phyloP scores from a whole-genome alignment of 2,329 filamentous ascomycete species.

The Fusarium udum region DNA sequence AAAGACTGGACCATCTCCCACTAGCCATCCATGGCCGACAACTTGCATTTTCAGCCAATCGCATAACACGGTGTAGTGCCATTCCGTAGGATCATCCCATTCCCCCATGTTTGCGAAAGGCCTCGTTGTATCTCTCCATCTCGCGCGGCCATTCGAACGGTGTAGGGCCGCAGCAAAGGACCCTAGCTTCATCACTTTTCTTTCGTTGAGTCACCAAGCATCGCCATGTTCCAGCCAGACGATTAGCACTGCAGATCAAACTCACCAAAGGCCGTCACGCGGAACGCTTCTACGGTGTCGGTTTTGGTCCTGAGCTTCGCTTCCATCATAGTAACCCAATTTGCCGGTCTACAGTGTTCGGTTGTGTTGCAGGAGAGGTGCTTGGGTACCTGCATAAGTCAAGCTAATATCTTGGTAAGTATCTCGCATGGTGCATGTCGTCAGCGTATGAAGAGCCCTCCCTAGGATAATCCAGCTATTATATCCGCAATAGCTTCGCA shows the following conservation, averaged over 20 bases:
- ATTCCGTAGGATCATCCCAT: neutral
- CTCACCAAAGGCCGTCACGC: neutral
- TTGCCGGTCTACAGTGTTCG: neutral
- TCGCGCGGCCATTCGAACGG: accelerated
- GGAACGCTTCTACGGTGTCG: neutral
- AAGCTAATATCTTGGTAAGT: neutral
- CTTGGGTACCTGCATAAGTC: neutral
- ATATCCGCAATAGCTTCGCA: neutral
- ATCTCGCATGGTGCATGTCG: neutral
- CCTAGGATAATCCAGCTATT: too few relatives aligned
- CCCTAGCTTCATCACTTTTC: neutral
- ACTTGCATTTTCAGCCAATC: neutral
- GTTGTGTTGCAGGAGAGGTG: neutral
- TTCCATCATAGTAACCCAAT: neutral
- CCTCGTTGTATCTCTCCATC: neutral
- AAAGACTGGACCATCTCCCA: neutral
- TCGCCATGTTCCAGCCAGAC: neutral
- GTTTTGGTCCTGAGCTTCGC: too few relatives aligned
- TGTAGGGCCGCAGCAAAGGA: neutral
- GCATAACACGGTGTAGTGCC: neutral
- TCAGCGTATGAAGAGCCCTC: too few relatives aligned
- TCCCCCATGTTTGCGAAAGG: neutral
- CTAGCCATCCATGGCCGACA: neutral
- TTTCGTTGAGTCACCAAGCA: neutral
- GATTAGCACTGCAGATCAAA: neutral